These are phyloP conservation scores for Rhododendron williamsianum DNA, from an alignment of 148 eudicot species.

Conservation along the genomic window DNA sequence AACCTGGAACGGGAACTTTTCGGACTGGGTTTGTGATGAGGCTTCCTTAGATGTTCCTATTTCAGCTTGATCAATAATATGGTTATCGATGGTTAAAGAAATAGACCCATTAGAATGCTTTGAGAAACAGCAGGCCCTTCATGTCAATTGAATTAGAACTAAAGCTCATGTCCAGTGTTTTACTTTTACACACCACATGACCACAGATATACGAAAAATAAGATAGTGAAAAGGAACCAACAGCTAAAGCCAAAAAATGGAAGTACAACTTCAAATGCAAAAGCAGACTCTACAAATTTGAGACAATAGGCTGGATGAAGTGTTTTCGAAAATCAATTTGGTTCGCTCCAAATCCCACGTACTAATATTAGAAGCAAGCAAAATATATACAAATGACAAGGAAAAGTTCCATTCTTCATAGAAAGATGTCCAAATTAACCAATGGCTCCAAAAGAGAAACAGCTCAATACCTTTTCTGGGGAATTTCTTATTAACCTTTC, in stretches of 20 bases:
- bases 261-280: not conserved
- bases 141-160: not conserved
- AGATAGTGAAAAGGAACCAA: not conserved
- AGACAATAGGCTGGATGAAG: not conserved
- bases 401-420: not conserved
- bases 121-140: not conserved
- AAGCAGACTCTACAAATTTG: not conserved
- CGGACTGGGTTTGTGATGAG: no score
- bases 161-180: not conserved
- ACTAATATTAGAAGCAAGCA: not conserved
- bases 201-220: not conserved
- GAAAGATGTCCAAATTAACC: not conserved
- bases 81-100: no score
- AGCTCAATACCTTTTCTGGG: slow-evolving; percentile 71
- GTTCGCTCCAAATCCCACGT: not conserved
- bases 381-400: not conserved
- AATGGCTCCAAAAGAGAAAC: not conserved
- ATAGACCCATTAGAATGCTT: not conserved
- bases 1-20: no score
- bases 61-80: no score
- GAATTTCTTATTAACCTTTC: slow-evolving; percentile 78
- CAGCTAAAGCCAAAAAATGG: not conserved
- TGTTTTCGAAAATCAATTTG: not conserved
- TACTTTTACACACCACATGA: not conserved
- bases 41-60: no score